Evolutionary conservation across 1,284 basidiomycete species (phyloP).

Genomic region (Apiotrichum brassicae): DNA sequence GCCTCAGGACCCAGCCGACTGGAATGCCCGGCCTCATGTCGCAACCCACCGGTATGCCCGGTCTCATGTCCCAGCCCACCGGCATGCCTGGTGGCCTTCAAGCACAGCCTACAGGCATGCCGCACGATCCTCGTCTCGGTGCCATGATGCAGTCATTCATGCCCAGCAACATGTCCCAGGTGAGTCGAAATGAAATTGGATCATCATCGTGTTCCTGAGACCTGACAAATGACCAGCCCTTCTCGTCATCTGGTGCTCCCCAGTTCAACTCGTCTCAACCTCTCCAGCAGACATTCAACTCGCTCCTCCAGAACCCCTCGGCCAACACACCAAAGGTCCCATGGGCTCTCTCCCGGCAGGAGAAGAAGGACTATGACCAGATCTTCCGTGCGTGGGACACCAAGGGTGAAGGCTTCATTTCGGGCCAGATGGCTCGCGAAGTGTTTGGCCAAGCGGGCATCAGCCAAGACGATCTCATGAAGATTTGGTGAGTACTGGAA

Average conservation of each 20-base stretch:
- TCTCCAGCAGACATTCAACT: constrained; percentile 54
- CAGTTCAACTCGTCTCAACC: constrained; percentile 52
- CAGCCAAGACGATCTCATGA: constrained; percentile 80
- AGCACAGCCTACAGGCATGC: constrained; percentile 34
- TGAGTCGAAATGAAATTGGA: constrained; percentile 21
- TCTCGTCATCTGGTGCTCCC: constrained; percentile 47
- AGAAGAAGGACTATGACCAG: constrained; percentile 95
- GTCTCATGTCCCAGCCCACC: constrained; percentile 67
- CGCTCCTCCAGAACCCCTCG: constrained; percentile 58
- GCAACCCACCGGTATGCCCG: constrained; percentile 61
- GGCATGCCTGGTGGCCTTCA: constrained; percentile 49
- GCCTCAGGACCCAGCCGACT: constrained; percentile 67
- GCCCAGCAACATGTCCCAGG: constrained; percentile 50
- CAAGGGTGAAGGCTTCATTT: constrained; percentile 70
- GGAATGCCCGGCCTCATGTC: constrained; percentile 59
- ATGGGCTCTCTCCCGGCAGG: constrained; percentile 81
- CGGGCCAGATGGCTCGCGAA: constrained; percentile 76
- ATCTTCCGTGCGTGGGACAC: constrained; percentile 96
- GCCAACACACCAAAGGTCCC: constrained; percentile 68
- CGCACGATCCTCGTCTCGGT: constrained; percentile 67
- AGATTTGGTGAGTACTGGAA: constrained; percentile 85
- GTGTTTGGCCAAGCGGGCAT: constrained; percentile 94
- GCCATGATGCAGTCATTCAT: constrained; percentile 84
- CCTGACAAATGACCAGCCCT: constrained; percentile 24
- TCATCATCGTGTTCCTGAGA: background rate